These are phyloP conservation scores for Populus pruinosa DNA, from an alignment of 345 rosid genomes.

Conservation along the genomic window DNA sequence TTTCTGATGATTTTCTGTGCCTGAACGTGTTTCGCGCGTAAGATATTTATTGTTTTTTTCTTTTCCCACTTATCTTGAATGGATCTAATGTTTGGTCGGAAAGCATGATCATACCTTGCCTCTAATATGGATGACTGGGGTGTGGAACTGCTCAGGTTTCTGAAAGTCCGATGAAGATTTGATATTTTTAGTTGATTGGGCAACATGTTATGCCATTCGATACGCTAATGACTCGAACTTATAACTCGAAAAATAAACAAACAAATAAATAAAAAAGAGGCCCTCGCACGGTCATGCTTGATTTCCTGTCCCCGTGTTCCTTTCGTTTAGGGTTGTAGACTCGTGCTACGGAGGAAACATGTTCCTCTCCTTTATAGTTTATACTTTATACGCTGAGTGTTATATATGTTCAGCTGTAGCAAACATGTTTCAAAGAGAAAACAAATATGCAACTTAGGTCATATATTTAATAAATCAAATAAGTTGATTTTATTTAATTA, in stretches of 20 bases:
- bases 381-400: too few relatives aligned
- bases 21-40: not conserved
- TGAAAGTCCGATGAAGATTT: not conserved
- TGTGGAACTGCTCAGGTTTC: not conserved
- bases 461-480: too few relatives aligned
- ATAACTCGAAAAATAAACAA: not conserved
- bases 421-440: too few relatives aligned
- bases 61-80: too few relatives aligned
- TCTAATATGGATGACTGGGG: too few relatives aligned
- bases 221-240: not conserved
- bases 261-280: not conserved
- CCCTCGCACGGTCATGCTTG: not conserved
- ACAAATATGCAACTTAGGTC: too few relatives aligned
- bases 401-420: too few relatives aligned
- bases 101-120: too few relatives aligned
- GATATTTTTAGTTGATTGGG: not conserved
- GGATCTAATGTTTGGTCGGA: too few relatives aligned
- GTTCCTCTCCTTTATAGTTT: too few relatives aligned
- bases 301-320: not conserved
- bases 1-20: slow-evolving; percentile 13
- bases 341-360: too few relatives aligned
- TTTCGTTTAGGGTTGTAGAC: not conserved
- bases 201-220: not conserved
- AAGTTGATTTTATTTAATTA: too few relatives aligned
- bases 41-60: not conserved